Conservation (phyloP, 345 rosid genomes). For the Corchorus capsularis region DNA sequence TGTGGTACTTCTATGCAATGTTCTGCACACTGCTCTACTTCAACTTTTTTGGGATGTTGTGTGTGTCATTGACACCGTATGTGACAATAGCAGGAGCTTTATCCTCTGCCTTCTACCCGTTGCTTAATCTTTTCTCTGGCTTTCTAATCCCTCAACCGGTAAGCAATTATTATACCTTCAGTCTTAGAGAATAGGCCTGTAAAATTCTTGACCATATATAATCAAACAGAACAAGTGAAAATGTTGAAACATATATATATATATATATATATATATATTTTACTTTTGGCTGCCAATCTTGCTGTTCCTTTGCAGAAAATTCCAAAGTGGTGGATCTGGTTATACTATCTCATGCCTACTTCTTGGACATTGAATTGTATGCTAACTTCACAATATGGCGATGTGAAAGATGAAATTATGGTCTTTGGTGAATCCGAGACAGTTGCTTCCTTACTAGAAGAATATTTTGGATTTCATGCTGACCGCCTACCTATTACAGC, state of each 20-base stretch:
- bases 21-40: conserved; percentile 59
- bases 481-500: background rate
- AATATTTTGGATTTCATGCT: conserved; percentile 16
- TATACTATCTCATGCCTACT: conserved; percentile 48
- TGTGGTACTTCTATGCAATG: conserved; percentile 33
- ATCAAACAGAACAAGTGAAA: background rate
- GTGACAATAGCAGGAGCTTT: conserved; percentile 49
- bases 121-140: conserved; percentile 58
- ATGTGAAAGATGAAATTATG: conserved; percentile 26
- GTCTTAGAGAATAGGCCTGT: background rate
- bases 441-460: background rate
- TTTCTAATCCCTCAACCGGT: conserved; percentile 54
- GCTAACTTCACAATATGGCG: conserved; percentile 48
- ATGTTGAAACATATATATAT: background rate
- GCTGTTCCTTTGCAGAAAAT: conserved; percentile 39
- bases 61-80: conserved; percentile 54
- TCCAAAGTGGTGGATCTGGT: conserved; percentile 64
- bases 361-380: conserved; percentile 58
- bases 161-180: too few relatives aligned
- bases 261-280: background rate
- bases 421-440: conserved; percentile 26
- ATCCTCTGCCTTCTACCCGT: conserved; percentile 46
- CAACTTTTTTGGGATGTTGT: conserved; percentile 61
- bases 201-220: background rate
- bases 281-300: too few relatives aligned